Evolutionary conservation across 805 yeast species (phyloP), one percentile per base, ranked within the genome.

Genomic region (Wickerhamiella hasegawae): DNA sequence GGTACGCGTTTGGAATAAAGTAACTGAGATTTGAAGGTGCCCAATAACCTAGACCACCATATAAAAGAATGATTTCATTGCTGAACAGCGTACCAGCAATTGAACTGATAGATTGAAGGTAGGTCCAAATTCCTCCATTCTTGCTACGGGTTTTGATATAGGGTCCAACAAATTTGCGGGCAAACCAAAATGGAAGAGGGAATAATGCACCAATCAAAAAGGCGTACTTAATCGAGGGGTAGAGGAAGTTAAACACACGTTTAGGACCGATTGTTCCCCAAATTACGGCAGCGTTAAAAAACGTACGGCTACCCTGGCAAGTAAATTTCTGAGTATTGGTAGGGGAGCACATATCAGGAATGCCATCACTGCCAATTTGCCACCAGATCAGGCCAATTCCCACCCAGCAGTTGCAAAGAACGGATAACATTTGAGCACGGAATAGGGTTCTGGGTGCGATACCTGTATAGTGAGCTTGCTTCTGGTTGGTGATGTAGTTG

Each of bases 181-280:
- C 32, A 3, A 38, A 27, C 37, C 45, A 40, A 26, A 48, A 43
- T 5, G 45, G 37, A 17, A 39, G 28, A 5, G 49, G 44, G 31
- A 38, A 42, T 49, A 62, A 31, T 0, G 52, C 53, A 11, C 82
- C 82, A 37, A 73, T 58, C 26, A 75, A 54, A 60, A 76, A 76
- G 41, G 76, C 66, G 66, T 70, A 75, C 48, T 69, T 67, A 42
- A 76, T 54, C 5, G 65, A 57, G 2, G 82, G 81, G 46, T 76
- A 76, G 5, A 74, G 47, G 0, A 69, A 69, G 37, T 63, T 57
- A 33, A 58, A 53, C 14, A 55, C 47, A 4, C 57, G 48, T 48
- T 69, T 69, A 4, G 81, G 79, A 4, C 79, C 80, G 47, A 74
- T 64, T 3, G 61, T 49, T 43, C 76, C 76, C 73, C 75, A 71